phyloP scores from a whole-genome alignment of 2,329 filamentous ascomycete genomes.

The Aspergillus sojae region DNA sequence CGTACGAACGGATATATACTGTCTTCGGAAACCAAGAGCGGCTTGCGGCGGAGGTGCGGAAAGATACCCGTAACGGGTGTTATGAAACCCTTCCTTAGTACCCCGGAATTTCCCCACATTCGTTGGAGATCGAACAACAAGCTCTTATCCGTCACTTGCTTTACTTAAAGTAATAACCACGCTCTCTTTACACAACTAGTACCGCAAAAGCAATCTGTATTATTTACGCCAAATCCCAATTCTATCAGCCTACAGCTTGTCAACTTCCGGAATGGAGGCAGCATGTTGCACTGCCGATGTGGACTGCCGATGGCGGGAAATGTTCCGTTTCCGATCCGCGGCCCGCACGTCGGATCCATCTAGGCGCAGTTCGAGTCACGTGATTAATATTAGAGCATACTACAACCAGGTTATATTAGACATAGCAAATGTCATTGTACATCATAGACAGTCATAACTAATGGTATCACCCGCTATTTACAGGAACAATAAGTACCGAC shows the following conservation, averaged over 20 bases:
- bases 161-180: not conserved
- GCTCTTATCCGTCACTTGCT: not conserved
- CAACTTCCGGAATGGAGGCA: conserved; percentile 9
- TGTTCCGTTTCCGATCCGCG: conserved; percentile 28
- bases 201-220: not conserved
- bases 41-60: conserved; percentile 26
- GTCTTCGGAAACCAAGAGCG: conserved; percentile 3
- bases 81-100: not conserved
- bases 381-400: not conserved
- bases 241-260: not conserved
- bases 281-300: conserved; percentile 13
- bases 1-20: conserved; percentile 6
- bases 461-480: conserved; percentile 32
- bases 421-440: not conserved
- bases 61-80: conserved; percentile 13
- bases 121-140: not conserved
- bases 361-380: not conserved
- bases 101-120: conserved; percentile 25
- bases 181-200: not conserved
- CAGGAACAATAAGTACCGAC: conserved; percentile 18
- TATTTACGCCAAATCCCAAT: not conserved
- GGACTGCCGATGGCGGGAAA: conserved; percentile 20
- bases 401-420: not conserved
- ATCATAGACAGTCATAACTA: conserved; percentile 9
- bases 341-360: conserved; percentile 15